Evolutionary conservation across 441 rosid genomes (phyloP), one percentile per base, ranked within the genome.

Genomic region (Pelargonium hybrid): DNA sequence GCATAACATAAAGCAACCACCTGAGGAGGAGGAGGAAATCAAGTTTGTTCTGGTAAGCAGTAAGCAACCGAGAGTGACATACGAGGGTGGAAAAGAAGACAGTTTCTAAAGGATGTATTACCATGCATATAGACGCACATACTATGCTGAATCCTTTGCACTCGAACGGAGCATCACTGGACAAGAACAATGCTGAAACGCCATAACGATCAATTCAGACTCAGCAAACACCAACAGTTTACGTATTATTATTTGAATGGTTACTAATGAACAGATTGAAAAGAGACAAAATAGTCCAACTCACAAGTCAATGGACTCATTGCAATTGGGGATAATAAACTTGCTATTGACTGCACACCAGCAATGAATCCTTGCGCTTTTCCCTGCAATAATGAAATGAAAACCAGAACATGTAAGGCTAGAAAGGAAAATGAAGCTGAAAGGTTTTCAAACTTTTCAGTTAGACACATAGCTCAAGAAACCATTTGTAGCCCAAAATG

Each of bases 291-390:
- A 3, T 23, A 1, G 26, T 7, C 17, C 59, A 37, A 69, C 69
- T 76, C 59, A 71, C 75, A 52, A 10, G 75, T 76, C 59, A 76
- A 50, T 50, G 79, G 79, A 43, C 75, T 76, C 72, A 76, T 76
- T 67, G 72, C 75, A 31, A 76, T 67, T 20, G 79, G 79, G 1
- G 79, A 76, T 25, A 76, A 18, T 3, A 76, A 72, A 64, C 73
- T 76, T 25, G 75, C 75, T 23, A 76, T 17, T 25, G 79, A 47
- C 65, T 72, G 47, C 39, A 76, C 69, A 5, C 72, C 75, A 7
- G 66, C 75, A 10, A 59, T 59, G 65, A 59, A 59, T 59, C 65
- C 65, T 59, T 59, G 65, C n/a, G 65, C 65, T 25, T 59, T 59
- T 59, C 65, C 65, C 29, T 59, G 65, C 20, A 29, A 23, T 9